phyloP scores from a whole-genome alignment of 2,329 filamentous ascomycete species.

The Dothiorella sarmentorum region DNA sequence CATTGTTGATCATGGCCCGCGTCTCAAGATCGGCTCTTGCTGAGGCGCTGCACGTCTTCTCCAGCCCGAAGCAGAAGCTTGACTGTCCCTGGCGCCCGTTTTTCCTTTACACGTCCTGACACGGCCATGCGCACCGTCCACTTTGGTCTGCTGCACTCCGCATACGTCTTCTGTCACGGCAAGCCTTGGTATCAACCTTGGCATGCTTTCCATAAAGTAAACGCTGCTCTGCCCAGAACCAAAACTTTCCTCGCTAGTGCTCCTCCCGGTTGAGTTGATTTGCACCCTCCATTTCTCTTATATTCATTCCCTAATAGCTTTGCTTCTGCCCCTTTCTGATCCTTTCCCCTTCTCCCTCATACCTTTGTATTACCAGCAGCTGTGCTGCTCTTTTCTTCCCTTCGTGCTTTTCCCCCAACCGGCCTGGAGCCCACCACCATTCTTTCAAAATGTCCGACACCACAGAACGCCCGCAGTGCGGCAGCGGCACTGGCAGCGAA shows the following conservation, averaged over 20 bases:
- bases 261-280: constrained; percentile 12
- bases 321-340: constrained; percentile 9
- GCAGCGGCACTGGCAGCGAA: constrained; percentile 29
- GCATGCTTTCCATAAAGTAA: constrained; percentile 10
- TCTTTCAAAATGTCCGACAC: constrained; percentile 25
- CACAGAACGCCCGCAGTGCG: constrained; percentile 34
- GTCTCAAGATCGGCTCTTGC: constrained; percentile 12
- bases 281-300: neutral
- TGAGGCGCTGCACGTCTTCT: constrained; percentile 7
- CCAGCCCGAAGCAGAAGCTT: constrained; percentile 6
- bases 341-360: neutral
- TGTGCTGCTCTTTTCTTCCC: neutral
- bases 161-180: constrained; percentile 1
- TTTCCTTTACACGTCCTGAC: no score
- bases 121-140: no score
- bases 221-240: neutral
- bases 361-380: constrained; percentile 5
- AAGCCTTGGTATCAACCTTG: constrained; percentile 1
- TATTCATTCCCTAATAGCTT: constrained; percentile 3
- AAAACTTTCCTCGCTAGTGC: constrained; percentile 3
- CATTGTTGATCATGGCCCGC: neutral
- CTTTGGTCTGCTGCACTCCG: constrained; percentile 10
- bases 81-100: no score
- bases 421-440: constrained; percentile 25
- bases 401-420: neutral